Conservation (phyloP, 1,284 basidiomycete genomes). For the Cryptococcus sp. region DNA sequence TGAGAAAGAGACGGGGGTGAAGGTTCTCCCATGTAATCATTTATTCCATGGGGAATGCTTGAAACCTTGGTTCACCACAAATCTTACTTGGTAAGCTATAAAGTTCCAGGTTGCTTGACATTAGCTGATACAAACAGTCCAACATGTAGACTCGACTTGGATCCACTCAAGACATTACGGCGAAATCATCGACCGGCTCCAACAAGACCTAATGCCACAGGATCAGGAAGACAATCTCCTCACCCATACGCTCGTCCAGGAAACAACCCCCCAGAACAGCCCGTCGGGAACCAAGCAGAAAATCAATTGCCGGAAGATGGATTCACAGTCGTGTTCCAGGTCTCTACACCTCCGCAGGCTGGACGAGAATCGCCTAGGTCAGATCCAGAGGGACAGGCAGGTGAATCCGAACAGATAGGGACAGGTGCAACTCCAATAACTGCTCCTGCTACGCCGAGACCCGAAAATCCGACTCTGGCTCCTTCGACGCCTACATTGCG, state of each 20-base stretch:
- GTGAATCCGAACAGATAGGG: background rate
- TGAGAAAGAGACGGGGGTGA: conserved; percentile 26
- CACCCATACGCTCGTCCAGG: conserved; percentile 20
- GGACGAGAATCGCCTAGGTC: background rate
- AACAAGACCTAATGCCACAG: conserved; percentile 20
- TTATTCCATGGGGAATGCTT: conserved; percentile 43
- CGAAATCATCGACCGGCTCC: conserved; percentile 18
- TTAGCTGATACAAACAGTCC: conserved; percentile 26
- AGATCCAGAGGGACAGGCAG: background rate
- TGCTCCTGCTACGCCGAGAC: background rate
- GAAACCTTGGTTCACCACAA: conserved; percentile 41
- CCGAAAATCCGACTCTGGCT: background rate
- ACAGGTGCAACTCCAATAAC: background rate
- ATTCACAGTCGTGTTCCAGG: background rate
- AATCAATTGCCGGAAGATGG: background rate
- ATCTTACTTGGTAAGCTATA: conserved; percentile 42
- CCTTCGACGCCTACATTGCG: background rate
- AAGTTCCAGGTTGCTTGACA: background rate
- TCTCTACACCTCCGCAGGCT: background rate
- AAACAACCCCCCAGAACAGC: background rate
- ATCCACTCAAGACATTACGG: conserved; percentile 38
- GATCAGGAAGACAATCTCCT: conserved; percentile 12
- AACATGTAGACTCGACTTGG: conserved; percentile 45
- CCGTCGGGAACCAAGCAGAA: background rate
- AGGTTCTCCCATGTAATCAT: conserved; percentile 46